Conservation (phyloP, 768 basidiomycete genomes). For the Pleurotus sapidus region DNA sequence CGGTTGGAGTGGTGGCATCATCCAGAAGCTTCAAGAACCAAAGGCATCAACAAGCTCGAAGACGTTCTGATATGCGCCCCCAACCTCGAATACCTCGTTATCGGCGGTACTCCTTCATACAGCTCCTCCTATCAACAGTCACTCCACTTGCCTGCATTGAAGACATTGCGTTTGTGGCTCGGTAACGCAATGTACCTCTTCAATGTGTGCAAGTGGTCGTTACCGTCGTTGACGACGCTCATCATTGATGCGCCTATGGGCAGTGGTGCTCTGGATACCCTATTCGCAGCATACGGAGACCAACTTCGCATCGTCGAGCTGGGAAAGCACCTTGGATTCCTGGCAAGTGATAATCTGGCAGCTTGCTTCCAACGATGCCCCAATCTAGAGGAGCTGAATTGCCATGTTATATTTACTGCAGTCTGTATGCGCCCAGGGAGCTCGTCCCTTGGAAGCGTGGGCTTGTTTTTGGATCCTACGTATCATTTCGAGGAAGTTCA, state of each 20-base stretch:
- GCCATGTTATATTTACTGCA: slow-evolving; percentile 50
- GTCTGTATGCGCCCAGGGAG: slow-evolving; percentile 12
- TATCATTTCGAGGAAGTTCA: slow-evolving; percentile 33
- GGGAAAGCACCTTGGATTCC: slow-evolving; percentile 54
- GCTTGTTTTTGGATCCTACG: slow-evolving; percentile 51
- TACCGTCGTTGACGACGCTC: slow-evolving; percentile 52
- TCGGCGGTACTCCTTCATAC: slow-evolving; percentile 43
- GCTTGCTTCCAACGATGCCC: slow-evolving; percentile 44
- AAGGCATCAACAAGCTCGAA: slow-evolving; percentile 61
- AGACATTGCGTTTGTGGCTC: slow-evolving; percentile 50
- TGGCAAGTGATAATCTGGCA: slow-evolving; percentile 44
- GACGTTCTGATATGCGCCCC: slow-evolving; percentile 52
- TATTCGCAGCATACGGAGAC: slow-evolving; percentile 50
- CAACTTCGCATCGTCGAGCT: slow-evolving; percentile 57
- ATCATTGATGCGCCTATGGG: slow-evolving; percentile 47
- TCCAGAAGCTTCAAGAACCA: slow-evolving; percentile 52
- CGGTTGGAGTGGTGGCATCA: slow-evolving; percentile 73
- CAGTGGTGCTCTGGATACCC: slow-evolving; percentile 32
- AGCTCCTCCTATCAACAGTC: slow-evolving; percentile 21
- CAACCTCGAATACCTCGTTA: slow-evolving; percentile 53
- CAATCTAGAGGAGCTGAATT: slow-evolving; percentile 50
- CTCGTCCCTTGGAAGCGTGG: slow-evolving; percentile 38
- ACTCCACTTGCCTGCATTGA: slow-evolving; percentile 41
- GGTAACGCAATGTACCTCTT: slow-evolving; percentile 49
- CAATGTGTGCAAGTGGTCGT: slow-evolving; percentile 44